Conservation (phyloP, 331 rosid genomes). For the Acacia pycnantha region DNA sequence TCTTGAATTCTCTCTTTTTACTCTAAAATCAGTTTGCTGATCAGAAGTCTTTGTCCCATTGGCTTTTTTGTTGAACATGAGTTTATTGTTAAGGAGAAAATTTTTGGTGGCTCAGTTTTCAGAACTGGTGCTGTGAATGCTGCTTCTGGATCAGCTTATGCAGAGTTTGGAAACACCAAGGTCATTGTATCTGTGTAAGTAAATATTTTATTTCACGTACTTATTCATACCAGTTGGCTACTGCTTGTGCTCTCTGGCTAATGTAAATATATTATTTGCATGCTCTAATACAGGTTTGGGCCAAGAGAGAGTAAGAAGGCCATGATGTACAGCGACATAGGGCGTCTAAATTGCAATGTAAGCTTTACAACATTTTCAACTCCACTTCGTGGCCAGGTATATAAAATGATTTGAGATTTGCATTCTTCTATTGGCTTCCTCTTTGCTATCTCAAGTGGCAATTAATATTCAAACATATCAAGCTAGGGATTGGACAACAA, state of each 20-base stretch:
- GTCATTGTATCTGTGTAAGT: conserved; percentile 98
- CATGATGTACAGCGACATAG: conserved; percentile 88
- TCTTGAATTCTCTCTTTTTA: not conserved
- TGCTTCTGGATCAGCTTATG: conserved; percentile 95
- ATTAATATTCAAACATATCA: conserved; percentile 31
- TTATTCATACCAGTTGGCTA: not conserved
- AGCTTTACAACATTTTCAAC: conserved; percentile 83
- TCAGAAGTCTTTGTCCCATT: not conserved
- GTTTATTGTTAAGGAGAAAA: conserved; percentile 15
- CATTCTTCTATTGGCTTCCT: not conserved
- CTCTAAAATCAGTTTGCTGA: not conserved
- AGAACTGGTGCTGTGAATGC: conserved; percentile 93
- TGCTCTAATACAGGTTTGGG: conserved; percentile 64
- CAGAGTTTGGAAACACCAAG: conserved; percentile 90
- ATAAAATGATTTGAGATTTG: not conserved
- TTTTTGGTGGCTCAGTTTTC: conserved; percentile 60
- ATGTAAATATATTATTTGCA: not conserved
- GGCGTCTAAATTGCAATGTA: conserved; percentile 87
- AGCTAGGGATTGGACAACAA: conserved; percentile 78
- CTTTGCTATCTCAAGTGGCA: not conserved
- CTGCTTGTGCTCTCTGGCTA: conserved; percentile 5
- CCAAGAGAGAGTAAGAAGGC: conserved; percentile 99
- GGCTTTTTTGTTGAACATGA: not conserved
- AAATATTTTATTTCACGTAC: conserved; percentile 9
- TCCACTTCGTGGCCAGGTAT: conserved; percentile 85